Conservation (phyloP, 1,139 yeast species). For the Saccharomycopsis hybrid region DNA sequence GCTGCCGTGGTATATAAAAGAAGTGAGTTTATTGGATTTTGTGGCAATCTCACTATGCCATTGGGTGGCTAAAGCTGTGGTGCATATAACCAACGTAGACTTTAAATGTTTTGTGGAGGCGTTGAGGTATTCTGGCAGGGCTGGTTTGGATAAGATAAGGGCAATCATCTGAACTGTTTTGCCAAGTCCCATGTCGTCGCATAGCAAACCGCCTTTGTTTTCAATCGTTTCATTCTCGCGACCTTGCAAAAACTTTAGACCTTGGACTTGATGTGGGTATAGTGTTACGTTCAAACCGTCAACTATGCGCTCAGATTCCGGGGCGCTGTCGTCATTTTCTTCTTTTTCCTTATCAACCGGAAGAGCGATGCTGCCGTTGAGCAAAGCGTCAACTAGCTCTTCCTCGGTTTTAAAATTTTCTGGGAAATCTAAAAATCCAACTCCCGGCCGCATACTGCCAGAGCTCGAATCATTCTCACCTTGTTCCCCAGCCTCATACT, state of each 20-base stretch:
- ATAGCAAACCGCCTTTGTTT: constrained; percentile 71
- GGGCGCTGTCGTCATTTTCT: too few species aligned
- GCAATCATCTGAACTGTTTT: constrained; percentile 83
- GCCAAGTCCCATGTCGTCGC: constrained; percentile 95
- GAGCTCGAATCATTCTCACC: too few species aligned
- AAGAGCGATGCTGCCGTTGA: background rate
- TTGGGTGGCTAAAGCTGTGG: constrained; percentile 75
- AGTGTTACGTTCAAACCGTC: constrained; percentile 36
- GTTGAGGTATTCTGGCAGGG: constrained; percentile 29
- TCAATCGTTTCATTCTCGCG: constrained; percentile 32
- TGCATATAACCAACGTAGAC: constrained; percentile 57
- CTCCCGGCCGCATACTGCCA: constrained; percentile 23
- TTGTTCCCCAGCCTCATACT: too few species aligned
- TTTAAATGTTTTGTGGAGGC: too few species aligned
- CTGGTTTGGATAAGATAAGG: constrained; percentile 50
- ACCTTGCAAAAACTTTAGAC: constrained; percentile 35
- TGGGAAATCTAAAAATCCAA: constrained; percentile 24
- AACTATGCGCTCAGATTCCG: too few species aligned
- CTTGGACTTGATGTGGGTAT: constrained; percentile 43
- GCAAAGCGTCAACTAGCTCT: constrained; percentile 18
- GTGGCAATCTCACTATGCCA: constrained; percentile 72
- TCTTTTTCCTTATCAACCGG: constrained; percentile 20
- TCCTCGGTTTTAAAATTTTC: constrained; percentile 17
- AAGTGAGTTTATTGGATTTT: constrained; percentile 47
- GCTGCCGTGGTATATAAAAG: constrained; percentile 58